Percentiles rank a stretch among this genome's conserved stretches.
Conservation (phyloP, 768 basidiomycete species). For the Suillus luteus region DNA sequence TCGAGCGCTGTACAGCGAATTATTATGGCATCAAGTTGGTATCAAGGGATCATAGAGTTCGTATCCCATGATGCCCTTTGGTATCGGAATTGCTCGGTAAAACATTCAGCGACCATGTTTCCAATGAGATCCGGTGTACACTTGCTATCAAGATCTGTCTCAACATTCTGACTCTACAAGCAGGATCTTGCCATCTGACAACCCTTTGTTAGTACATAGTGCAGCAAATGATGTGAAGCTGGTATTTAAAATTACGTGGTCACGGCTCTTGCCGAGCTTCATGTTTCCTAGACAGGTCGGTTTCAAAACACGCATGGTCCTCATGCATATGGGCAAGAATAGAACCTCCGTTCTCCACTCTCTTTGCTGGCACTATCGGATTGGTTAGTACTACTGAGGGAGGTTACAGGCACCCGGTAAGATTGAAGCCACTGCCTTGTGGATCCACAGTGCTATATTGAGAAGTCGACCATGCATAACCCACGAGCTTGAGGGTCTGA, state of each 20-base stretch:
- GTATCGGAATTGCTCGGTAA: not conserved
- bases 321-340: not conserved
- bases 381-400: not conserved
- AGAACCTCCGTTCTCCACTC: not conserved
- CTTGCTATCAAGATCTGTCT: too few relatives aligned
- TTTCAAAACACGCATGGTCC: not conserved
- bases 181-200: too few relatives aligned
- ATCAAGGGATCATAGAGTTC: not conserved
- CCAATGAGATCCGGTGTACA: not conserved
- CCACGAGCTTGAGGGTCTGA: not conserved
- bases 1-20: too few relatives aligned
- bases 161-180: too few relatives aligned
- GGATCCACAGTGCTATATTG: not conserved
- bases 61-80: not conserved
- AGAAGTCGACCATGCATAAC: not conserved
- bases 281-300: not conserved
- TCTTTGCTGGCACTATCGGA: not conserved
- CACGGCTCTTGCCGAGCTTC: not conserved
- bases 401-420: constrained; percentile 2
- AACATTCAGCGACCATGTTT: not conserved
- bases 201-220: not conserved
- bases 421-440: not conserved
- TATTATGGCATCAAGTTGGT: constrained; percentile 2
- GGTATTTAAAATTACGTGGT: not conserved
- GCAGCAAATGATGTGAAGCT: not conserved